Evolutionary conservation across 176 grass and related monocot genomes (phyloP), one percentile per base, ranked within the genome.

Genomic region (Phyllostachys edulis): DNA sequence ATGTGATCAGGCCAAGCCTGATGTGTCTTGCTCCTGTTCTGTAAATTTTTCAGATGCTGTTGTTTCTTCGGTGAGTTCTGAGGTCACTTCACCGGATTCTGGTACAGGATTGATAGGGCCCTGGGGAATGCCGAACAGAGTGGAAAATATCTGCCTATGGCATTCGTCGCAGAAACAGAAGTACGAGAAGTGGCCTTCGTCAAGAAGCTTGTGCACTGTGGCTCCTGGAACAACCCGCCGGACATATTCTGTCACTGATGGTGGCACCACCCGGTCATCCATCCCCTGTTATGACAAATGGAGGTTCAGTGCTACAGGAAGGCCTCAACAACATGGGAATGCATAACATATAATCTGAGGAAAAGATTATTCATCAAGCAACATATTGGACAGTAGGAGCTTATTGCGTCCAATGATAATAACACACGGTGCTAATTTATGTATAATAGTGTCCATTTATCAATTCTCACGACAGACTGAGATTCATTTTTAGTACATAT

Each of bases 131-230:
- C 96, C 96, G n/a, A 98, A 94, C 73, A 98, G 91, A 21, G 93
- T 95, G 59, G 96, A 98, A 42, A 98, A 93, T 73, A 98, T 92
- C 69, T 98, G 96, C 80, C 93, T 87, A 73, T 98, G 96, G 77
- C 96, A 98, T 47, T 98, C 89, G 39, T 95, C 88, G 32, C 93
- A 98, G 68, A 95, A 98, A 57, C 89, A 94, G 82, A 98, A 99
- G 84, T 96, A 99, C 6, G 96, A 99, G 85, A 95, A 96, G 64
- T 99, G 96, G 70, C 96, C 93, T 89, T 99, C 93, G 1, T 87
- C 91, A 0, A 90, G 89, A 63, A 99, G 73, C 50, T 75, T 90
- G 82, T 99, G 93, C 50, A 99, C 89, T 5, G 93, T 93, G 47
- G 96, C 93, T 71, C 93, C 89, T 18, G 93, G 93, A 75, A 99